phyloP scores from a whole-genome alignment of 2,329 filamentous ascomycete genomes.

The Berkeleyomyces basicola region DNA sequence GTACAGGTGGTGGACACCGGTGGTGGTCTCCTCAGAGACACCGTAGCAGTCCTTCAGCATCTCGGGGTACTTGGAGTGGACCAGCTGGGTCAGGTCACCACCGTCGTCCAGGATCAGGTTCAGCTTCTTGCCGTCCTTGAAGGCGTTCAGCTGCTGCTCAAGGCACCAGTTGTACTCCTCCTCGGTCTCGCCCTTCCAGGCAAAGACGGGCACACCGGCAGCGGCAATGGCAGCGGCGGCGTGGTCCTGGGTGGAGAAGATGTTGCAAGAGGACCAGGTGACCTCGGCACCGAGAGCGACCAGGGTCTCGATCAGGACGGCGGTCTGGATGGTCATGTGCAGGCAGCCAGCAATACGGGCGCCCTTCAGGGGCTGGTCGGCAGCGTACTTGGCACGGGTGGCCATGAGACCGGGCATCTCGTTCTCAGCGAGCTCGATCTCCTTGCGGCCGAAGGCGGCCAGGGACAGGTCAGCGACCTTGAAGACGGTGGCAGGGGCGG shows the following conservation, averaged over 20 bases:
- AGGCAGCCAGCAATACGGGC: conserved; percentile 94
- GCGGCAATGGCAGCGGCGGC: conserved; percentile 95
- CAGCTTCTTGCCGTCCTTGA: conserved; percentile 91
- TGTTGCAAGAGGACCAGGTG: conserved; percentile 99
- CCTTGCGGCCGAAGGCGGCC: conserved; percentile 94
- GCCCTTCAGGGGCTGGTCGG: conserved; percentile 84
- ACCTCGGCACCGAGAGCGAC: conserved; percentile 89
- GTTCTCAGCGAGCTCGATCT: conserved; percentile 94
- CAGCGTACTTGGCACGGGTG: conserved; percentile 79
- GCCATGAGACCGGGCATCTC: conserved; percentile 98
- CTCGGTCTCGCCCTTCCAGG: conserved; percentile 83
- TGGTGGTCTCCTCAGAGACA: conserved; percentile 98
- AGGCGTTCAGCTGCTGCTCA: conserved; percentile 91
- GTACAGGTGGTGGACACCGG: conserved; percentile 98
- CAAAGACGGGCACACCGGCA: conserved; percentile 70
- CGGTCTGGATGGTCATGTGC: conserved; percentile 99
- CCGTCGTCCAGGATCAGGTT: conserved; percentile 99
- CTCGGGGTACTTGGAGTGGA: conserved; percentile 97
- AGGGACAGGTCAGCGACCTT: conserved; percentile 98
- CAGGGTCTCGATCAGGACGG: conserved; percentile 97
- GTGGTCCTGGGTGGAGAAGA: conserved; percentile 98
- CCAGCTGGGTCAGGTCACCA: conserved; percentile 88
- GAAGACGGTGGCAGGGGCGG: conserved; percentile 79
- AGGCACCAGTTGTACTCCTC: conserved; percentile 99
- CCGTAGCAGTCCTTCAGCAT: conserved; percentile 97